A percentile compares a stretch with the other conserved stretches of the same genome.
phyloP scores from a whole-genome alignment of 2,329 filamentous ascomycete species.

The Tolypocladium sp. region DNA sequence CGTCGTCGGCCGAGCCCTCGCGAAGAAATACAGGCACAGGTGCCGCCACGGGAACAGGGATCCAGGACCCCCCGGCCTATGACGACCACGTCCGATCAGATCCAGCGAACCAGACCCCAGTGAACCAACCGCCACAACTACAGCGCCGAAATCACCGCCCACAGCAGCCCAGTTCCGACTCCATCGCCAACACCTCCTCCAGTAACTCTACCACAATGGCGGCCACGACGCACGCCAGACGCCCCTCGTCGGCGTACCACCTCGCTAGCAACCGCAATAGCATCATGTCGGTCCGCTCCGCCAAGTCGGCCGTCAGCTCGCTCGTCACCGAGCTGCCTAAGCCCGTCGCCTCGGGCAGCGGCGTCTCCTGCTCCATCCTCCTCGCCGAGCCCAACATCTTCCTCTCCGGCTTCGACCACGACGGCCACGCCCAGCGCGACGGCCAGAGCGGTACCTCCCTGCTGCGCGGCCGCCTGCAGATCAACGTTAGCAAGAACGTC shows the following conservation, averaged over 20 bases:
- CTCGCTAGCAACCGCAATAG: slow-evolving; percentile 33
- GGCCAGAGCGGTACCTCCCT: slow-evolving; percentile 67
- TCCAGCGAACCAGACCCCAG: slow-evolving; percentile 5
- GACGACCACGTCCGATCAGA: slow-evolving; percentile 18
- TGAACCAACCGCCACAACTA: background rate
- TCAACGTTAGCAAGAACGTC: slow-evolving; percentile 78
- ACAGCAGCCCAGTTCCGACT: background rate
- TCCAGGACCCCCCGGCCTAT: slow-evolving; percentile 16
- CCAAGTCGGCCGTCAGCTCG: slow-evolving; percentile 42
- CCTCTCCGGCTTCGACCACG: slow-evolving; percentile 68
- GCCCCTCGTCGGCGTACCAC: slow-evolving; percentile 13
- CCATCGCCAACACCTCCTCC: background rate
- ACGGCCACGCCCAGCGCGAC: slow-evolving; percentile 42
- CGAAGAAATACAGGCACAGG: background rate
- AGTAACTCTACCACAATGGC: slow-evolving; percentile 10
- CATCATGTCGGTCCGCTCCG: slow-evolving; percentile 39
- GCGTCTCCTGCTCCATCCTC: slow-evolving; percentile 63
- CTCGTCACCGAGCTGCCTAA: slow-evolving; percentile 52
- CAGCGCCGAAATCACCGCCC: slow-evolving; percentile 4
- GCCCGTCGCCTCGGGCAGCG: slow-evolving; percentile 70
- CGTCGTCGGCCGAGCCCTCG: background rate
- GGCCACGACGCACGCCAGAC: slow-evolving; percentile 10
- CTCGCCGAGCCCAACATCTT: slow-evolving; percentile 76
- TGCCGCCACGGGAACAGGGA: slow-evolving; percentile 6
- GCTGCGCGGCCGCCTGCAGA: slow-evolving; percentile 71